Evolutionary conservation across 2,329 filamentous ascomycete genomes (phyloP), one percentile per base, ranked within the genome.

Genomic region (Emericellopsis cladophorae): DNA sequence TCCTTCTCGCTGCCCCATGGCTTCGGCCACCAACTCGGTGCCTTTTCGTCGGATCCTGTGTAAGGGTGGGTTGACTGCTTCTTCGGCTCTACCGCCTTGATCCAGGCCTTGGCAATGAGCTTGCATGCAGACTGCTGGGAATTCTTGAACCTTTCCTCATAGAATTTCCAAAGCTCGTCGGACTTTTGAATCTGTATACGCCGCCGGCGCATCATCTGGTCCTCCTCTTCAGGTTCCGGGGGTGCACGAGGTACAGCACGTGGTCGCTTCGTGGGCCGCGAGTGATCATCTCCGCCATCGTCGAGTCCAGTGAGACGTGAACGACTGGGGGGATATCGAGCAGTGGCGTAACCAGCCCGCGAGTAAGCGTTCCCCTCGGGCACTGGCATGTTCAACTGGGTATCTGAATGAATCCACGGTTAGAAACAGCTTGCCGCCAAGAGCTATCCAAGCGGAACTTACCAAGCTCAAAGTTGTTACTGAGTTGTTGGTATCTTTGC

Each of bases 51-150:
- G 26, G 70, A 73, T n/a, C 69, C 67, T 1, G 78, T 82, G 51
- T 88, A 88, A 0, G 83, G 82, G 49, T 83, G 77, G 15, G 74
- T 80, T 0, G 79, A 80, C 56, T 86, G 82, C 57, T 88, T 88
- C 59, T 83, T 85, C 0, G 83, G 83, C 49, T 84, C 81, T 2
- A 87, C 75, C 2, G 76, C 68, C 52, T 85, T 85, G 44, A 88
- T 78, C 75, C 82, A 87, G 10, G 75, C 79, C 55, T 87, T 88
- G 29, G 77, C 77, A 40, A 87, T 78, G 23, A 79, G 62, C 57
- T 87, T 87, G 60, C 79, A 81, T 7, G 78, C 74, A 2, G 76
- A 72, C 50, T 88, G 83, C 50, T 87, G 81, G 48, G 81, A 73
- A 43, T 73, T 72, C 46, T 73, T 75, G 53, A 86, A 77, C 1